Evolutionary conservation across 805 yeast species (phyloP).

Genomic region (Tetrapisispora pingtungensis): DNA sequence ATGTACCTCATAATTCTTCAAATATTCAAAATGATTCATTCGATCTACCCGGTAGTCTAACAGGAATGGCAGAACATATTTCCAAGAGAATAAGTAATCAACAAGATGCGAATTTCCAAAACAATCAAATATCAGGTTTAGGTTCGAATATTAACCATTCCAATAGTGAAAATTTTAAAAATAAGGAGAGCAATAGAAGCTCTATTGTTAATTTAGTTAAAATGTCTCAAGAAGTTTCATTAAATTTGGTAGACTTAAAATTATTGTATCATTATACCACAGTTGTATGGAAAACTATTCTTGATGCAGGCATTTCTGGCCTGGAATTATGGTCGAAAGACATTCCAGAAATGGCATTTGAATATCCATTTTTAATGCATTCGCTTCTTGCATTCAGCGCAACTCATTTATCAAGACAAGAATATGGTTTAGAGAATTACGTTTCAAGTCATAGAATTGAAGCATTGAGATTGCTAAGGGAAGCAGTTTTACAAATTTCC

Average conservation of each 20-base stretch:
- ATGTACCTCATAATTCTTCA: not conserved
- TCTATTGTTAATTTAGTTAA: conserved; percentile 4
- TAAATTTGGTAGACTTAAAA: conserved; percentile 68
- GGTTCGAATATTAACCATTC: not conserved
- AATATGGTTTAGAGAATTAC: conserved; percentile 64
- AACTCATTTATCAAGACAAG: conserved; percentile 74
- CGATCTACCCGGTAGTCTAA: not conserved
- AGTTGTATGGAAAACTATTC: conserved; percentile 75
- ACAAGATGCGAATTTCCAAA: not conserved
- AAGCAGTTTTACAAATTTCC: conserved; percentile 75
- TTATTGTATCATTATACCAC: conserved; percentile 83
- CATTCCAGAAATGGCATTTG: conserved; percentile 80
- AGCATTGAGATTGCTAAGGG: conserved; percentile 69
- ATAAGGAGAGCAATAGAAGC: conserved; percentile 4
- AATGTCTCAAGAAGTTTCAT: conserved; percentile 23
- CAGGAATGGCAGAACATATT: not conserved
- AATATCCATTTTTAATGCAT: conserved; percentile 86
- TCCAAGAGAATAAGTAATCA: not conserved
- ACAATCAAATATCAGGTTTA: not conserved
- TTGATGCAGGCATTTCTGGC: conserved; percentile 84
- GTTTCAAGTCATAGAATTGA: conserved; percentile 83
- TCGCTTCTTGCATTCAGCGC: conserved; percentile 85
- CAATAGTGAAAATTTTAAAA: not conserved
- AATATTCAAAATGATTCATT: not conserved
- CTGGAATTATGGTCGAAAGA: conserved; percentile 74